Conservation (phyloP, 2,329 filamentous ascomycete species). For the Xylaria sp. region DNA sequence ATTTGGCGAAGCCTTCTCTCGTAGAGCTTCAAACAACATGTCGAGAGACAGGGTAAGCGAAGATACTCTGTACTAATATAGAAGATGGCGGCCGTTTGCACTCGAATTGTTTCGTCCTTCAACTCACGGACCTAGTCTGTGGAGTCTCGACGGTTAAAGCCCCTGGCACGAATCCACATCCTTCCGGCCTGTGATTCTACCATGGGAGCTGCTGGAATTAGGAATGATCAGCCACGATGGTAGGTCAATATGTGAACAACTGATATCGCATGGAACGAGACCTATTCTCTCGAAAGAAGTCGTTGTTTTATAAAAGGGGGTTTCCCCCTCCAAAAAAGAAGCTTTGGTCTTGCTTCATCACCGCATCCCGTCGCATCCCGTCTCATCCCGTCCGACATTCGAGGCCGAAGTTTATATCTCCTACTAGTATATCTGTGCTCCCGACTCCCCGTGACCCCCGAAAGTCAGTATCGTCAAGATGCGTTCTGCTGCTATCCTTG, state of each 20-base stretch:
- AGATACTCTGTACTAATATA: not conserved
- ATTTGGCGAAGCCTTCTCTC: not conserved
- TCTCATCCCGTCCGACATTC: slow-evolving; percentile 14
- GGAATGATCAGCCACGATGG: slow-evolving; percentile 33
- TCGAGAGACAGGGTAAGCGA: not conserved
- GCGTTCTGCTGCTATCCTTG: slow-evolving; percentile 45
- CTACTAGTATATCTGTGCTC: slow-evolving; percentile 13
- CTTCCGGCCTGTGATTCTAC: slow-evolving; percentile 25
- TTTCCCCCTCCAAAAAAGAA: slow-evolving; percentile 11
- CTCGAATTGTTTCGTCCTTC: slow-evolving; percentile 18
- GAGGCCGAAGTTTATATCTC: slow-evolving; percentile 32
- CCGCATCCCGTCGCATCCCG: slow-evolving; percentile 24
- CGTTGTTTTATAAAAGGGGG: slow-evolving; percentile 33
- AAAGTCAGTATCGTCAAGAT: slow-evolving; percentile 40
- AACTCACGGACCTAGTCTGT: slow-evolving; percentile 9
- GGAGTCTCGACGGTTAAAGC: slow-evolving; percentile 18
- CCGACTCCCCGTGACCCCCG: not conserved
- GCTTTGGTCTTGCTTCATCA: slow-evolving; percentile 30
- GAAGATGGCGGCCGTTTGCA: not conserved
- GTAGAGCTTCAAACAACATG: no score
- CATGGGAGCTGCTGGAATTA: slow-evolving; percentile 26
- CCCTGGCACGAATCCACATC: slow-evolving; percentile 31
- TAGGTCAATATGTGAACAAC: slow-evolving; percentile 19
- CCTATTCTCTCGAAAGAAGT: slow-evolving; percentile 17
- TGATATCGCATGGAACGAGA: slow-evolving; percentile 26